Base-by-base conservation (phyloP, 2,329 filamentous ascomycete species). In the Botrytis cinerea region DNA sequence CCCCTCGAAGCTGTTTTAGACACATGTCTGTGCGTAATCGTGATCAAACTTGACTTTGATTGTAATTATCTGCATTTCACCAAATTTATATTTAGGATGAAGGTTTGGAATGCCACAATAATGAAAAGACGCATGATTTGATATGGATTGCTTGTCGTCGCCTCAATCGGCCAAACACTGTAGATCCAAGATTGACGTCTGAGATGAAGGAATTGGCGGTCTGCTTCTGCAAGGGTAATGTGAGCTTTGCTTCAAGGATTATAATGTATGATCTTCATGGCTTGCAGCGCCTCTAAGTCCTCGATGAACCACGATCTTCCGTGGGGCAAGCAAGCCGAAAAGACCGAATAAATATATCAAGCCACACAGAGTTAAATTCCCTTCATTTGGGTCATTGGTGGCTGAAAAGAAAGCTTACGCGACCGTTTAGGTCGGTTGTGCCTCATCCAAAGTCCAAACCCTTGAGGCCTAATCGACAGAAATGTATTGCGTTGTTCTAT, bases 221-320 rank as follows among this genome's bases (percentile, higher is more conserved):
- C 80, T 68, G 79, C 76, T 74, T 76, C 74, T 73, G 72, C 77
- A 78, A 73, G 77, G 78, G 72, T 78, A 73, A 28, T 28, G 51
- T 75, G 62, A 51, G 57, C 61, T 72, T 48, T 46, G 35, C 38
- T 57, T 67, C 48, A 57, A 57, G 66, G 66, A 68, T 68, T n/a
- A 68, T 43, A 57, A 67, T 69, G 28, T 60, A 78, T 76, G 79
- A 81, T 81, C 79, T 79, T 74, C 78, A 79, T 80, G 79, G 78
- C 79, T 80, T 80, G 78, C 78, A 80, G 76, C 76, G 74, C 75
- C 74, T 77, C 73, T 73, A 63, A 74, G 74, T 75, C 75, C 68
- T 74, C 76, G 76, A 80, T 80, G 79, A 81, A 81, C 79, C 77
- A 78, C 74, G 79, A 80, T 80, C 79, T 79, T 79, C 78, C 73